Evolutionary conservation across 2,329 filamentous ascomycete species (phyloP), one percentile per base, ranked within the genome.

Genomic region (Periconia sp.): DNA sequence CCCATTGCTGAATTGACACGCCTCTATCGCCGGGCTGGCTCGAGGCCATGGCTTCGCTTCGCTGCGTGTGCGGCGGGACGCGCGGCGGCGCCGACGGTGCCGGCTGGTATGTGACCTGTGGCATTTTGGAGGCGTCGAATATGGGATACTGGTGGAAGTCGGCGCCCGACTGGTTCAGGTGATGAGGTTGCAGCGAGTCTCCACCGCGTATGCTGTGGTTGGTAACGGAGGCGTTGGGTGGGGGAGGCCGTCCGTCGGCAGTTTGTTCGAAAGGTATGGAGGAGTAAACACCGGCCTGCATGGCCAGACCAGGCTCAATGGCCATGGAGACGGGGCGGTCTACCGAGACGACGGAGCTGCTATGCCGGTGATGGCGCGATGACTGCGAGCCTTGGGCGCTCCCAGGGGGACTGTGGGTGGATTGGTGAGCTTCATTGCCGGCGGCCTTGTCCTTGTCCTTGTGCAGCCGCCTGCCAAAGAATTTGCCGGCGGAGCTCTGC

Each of bases 91-190:
- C 81, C 11, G 85, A 85, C 9, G 83, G 82, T 42, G 82, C 40
- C 44, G 58, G 61, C 17, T 82, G 79, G 53, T 78, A 79, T 46
- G 79, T 70, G 61, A 77, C 80, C 54, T 79, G 76, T 55, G 77
- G 74, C 41, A 79, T 75, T 51, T 78, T 69, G 40, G 81, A 75
- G 30, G 84, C 78, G 61, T 88, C 86, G 71, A 89, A 85, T 49
- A 83, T 83, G 41, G 92, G 91, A 72, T 97, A 96, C 69, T 96
- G 93, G 76, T 96, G 91, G 70, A 87, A 96, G 74, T 97, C 92
- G 63, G 79, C 78, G 46, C 85, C 85, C 60, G 80, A 81, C 76
- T 91, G 92, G 73, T 91, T 92, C 50, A 95, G 77, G 67, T 96
- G 91, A 73, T 94, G 90, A 30, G 92, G 90, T 15, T 45, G 43